These are phyloP conservation scores for Eutrema salsugineum DNA, from an alignment of 441 rosid genomes.

Conservation along the genomic window DNA sequence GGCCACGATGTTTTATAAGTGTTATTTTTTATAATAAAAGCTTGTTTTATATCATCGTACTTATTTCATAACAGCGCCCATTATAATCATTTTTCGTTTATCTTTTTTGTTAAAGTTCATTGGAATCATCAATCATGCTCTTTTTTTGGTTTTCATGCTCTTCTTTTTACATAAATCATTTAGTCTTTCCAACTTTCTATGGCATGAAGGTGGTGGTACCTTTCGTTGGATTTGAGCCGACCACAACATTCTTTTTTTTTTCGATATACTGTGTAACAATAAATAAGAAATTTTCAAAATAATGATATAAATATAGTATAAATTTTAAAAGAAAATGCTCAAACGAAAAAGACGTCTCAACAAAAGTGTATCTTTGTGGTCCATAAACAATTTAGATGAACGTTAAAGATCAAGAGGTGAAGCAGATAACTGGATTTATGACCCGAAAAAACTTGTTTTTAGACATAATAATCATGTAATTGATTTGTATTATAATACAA, in stretches of 20 bases:
- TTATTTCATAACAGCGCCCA: neutral
- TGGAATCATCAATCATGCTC: neutral
- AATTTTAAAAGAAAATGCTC: no score
- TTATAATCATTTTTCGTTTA: neutral
- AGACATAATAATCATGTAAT: neutral
- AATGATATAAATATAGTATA: neutral
- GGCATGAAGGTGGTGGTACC: conserved; percentile 1
- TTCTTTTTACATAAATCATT: conserved; percentile 1
- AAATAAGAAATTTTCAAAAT: neutral
- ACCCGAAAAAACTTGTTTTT: neutral
- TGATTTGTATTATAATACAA: neutral
- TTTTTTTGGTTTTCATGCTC: neutral
- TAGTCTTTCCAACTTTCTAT: neutral
- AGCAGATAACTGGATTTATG: neutral
- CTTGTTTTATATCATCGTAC: neutral
- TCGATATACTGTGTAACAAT: neutral
- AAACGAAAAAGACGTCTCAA: conserved; percentile 2
- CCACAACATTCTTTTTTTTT: neutral
- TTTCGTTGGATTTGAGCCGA: conserved; percentile 13
- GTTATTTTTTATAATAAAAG: neutral
- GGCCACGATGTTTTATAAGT: neutral
- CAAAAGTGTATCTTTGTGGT: conserved; percentile 5
- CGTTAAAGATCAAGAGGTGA: conserved; percentile 1
- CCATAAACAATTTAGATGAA: neutral
- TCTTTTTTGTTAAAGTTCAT: no score